Evolutionary conservation across 1,284 basidiomycete genomes (phyloP).

Genomic region (Trichosporon ovoides): DNA sequence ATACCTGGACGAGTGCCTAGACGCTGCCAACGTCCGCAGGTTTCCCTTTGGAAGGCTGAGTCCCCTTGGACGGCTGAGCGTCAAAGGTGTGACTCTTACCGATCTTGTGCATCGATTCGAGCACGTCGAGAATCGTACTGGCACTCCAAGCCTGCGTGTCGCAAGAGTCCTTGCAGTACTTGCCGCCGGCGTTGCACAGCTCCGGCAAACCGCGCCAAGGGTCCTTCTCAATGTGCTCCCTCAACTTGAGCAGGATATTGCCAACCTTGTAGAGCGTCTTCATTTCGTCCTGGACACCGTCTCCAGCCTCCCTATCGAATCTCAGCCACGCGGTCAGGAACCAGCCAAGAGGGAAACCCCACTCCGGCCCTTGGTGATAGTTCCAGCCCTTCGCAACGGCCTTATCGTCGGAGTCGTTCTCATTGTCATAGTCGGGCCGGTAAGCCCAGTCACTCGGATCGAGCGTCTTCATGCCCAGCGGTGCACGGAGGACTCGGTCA

Average conservation of each 20-base stretch:
- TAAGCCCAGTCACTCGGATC: slow-evolving; percentile 81
- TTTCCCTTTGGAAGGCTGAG: background rate
- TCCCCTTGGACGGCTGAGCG: background rate
- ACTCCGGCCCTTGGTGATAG: slow-evolving; percentile 62
- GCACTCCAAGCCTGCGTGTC: slow-evolving; percentile 88
- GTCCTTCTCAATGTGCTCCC: slow-evolving; percentile 68
- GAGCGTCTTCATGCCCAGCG: slow-evolving; percentile 89
- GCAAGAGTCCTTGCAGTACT: slow-evolving; percentile 78
- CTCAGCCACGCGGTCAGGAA: slow-evolving; percentile 87
- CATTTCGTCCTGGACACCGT: slow-evolving; percentile 60
- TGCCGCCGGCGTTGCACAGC: slow-evolving; percentile 73
- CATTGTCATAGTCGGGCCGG: slow-evolving; percentile 82
- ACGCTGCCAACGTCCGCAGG: background rate
- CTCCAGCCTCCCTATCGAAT: slow-evolving; percentile 61
- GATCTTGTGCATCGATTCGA: slow-evolving; percentile 62
- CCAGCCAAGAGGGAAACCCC: slow-evolving; percentile 92
- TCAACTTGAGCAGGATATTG: slow-evolving; percentile 62
- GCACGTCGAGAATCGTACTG: slow-evolving; percentile 78
- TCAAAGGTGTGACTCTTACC: slow-evolving; percentile 4
- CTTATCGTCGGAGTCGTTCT: slow-evolving; percentile 76
- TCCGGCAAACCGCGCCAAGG: slow-evolving; percentile 89
- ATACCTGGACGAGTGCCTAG: slow-evolving; percentile 7
- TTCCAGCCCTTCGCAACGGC: slow-evolving; percentile 85
- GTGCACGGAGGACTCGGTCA: slow-evolving; percentile 69
- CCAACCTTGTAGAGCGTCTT: slow-evolving; percentile 74